Percentiles rank a stretch among this genome's conserved stretches.
These are phyloP conservation scores for Chalaropsis ovoidea DNA, from an alignment of 2,329 filamentous ascomycete species.

Conservation along the genomic window DNA sequence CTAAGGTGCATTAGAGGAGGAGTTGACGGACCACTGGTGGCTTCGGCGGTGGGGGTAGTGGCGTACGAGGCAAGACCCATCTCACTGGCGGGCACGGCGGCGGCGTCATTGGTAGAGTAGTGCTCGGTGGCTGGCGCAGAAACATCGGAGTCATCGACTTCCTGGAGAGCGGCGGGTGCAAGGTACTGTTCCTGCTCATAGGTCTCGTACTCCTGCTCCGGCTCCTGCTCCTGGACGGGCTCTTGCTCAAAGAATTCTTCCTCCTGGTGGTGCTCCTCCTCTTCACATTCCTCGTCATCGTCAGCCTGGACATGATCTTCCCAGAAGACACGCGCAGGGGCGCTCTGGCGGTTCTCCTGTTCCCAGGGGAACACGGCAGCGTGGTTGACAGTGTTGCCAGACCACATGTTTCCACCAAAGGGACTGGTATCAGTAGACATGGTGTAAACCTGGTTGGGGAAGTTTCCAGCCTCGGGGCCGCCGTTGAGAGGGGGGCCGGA, in stretches of 20 bases:
- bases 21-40: slow-evolving; percentile 38
- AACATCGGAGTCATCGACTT: slow-evolving; percentile 1
- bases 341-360: slow-evolving; percentile 21
- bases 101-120: slow-evolving; percentile 13
- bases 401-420: slow-evolving; percentile 8
- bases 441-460: slow-evolving; percentile 66
- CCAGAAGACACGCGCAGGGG: slow-evolving; percentile 24
- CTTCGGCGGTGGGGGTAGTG: slow-evolving; percentile 30
- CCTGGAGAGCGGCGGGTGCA: neutral
- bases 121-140: slow-evolving; percentile 5
- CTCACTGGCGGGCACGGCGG: slow-evolving; percentile 10
- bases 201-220: neutral
- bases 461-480: slow-evolving; percentile 69
- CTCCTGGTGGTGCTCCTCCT: slow-evolving; percentile 16
- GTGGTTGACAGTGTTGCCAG: slow-evolving; percentile 19
- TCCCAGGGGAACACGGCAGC: slow-evolving; percentile 25
- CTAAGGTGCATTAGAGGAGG: slow-evolving; percentile 37
- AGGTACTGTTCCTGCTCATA: neutral
- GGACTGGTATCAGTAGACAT: slow-evolving; percentile 50
- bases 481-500: slow-evolving; percentile 24
- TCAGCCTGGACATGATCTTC: slow-evolving; percentile 21
- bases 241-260: slow-evolving; percentile 4
- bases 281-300: slow-evolving; percentile 8
- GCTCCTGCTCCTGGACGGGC: slow-evolving; percentile 1
- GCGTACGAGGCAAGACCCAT: slow-evolving; percentile 31